A percentile compares a stretch with the other conserved stretches of the same genome.
These are phyloP conservation scores for Arthroderma sp. DNA, from an alignment of 2,329 filamentous ascomycete species.

Conservation along the genomic window DNA sequence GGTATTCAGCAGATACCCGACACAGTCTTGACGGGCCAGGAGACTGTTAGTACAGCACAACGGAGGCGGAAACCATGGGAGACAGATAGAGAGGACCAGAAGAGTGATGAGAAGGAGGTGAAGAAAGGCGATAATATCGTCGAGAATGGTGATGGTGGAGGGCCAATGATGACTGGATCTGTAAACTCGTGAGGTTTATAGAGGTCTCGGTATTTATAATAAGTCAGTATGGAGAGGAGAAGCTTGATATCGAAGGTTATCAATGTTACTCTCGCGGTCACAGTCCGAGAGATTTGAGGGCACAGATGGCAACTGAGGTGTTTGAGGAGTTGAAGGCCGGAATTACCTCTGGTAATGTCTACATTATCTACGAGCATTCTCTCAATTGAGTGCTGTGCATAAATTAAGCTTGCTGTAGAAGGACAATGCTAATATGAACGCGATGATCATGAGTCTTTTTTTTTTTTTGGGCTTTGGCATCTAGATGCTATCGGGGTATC, in stretches of 20 bases:
- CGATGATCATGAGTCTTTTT: background rate
- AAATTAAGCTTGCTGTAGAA: background rate
- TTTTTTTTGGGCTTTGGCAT: background rate
- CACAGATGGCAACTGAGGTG: background rate
- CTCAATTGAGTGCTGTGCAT: background rate
- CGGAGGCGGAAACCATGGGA: slow-evolving; percentile 69
- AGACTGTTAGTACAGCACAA: slow-evolving; percentile 43
- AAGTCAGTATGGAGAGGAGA: background rate
- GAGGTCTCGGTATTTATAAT: background rate
- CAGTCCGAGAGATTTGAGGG: background rate
- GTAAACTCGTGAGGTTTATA: background rate
- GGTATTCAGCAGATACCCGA: slow-evolving; percentile 80
- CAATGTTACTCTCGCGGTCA: background rate
- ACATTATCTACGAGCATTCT: background rate
- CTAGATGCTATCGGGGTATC: background rate
- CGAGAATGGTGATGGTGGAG: background rate
- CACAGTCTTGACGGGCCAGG: slow-evolving; percentile 60
- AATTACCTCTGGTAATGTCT: background rate
- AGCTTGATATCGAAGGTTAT: background rate
- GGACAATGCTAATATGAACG: no score
- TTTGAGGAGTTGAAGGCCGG: background rate
- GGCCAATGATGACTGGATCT: background rate
- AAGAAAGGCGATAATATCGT: background rate
- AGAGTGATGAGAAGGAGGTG: background rate
- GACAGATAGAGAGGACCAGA: slow-evolving; percentile 33